These are phyloP conservation scores for Diplodia corticola DNA, from an alignment of 2,329 filamentous ascomycete genomes.

Conservation along the genomic window DNA sequence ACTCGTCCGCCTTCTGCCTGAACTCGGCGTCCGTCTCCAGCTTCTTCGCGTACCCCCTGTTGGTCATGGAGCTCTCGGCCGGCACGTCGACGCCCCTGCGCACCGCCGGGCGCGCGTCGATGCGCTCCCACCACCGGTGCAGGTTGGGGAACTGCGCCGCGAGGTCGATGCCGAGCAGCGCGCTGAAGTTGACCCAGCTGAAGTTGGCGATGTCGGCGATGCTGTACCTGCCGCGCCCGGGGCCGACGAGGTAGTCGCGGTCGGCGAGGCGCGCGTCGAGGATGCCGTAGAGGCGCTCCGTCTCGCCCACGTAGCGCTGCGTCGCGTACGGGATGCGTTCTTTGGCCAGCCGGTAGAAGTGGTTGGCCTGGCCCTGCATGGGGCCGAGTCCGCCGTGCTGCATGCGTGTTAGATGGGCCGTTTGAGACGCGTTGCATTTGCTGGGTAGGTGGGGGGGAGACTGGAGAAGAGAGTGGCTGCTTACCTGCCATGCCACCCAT, in stretches of 20 bases:
- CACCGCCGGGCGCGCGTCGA: conserved; percentile 45
- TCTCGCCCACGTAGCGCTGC: conserved; percentile 50
- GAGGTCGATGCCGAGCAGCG: conserved; percentile 43
- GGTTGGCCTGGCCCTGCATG: conserved; percentile 44
- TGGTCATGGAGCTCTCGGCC: conserved; percentile 41
- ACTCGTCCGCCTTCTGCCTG: conserved; percentile 47
- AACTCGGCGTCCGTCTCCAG: conserved; percentile 52
- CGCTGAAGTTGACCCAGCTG: conserved; percentile 44
- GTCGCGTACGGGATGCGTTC: conserved; percentile 48
- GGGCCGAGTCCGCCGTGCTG: conserved; percentile 31
- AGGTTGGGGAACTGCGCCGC: conserved; percentile 45
- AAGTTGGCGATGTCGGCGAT: conserved; percentile 51
- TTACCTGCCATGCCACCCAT: conserved; percentile 63
- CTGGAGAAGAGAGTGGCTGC: neutral
- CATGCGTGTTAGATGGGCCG: neutral
- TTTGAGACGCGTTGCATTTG: neutral
- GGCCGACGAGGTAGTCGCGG: conserved; percentile 47
- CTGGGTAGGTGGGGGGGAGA: neutral
- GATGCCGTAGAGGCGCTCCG: conserved; percentile 48
- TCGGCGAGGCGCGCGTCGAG: conserved; percentile 43
- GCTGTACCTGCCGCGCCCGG: conserved; percentile 47
- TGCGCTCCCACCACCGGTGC: conserved; percentile 47
- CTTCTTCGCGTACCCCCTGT: conserved; percentile 42
- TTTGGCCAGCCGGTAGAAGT: conserved; percentile 45
- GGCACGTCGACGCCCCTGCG: conserved; percentile 43